Base-by-base conservation (phyloP, 331 rosid species). In the Rosa hybrid region DNA sequence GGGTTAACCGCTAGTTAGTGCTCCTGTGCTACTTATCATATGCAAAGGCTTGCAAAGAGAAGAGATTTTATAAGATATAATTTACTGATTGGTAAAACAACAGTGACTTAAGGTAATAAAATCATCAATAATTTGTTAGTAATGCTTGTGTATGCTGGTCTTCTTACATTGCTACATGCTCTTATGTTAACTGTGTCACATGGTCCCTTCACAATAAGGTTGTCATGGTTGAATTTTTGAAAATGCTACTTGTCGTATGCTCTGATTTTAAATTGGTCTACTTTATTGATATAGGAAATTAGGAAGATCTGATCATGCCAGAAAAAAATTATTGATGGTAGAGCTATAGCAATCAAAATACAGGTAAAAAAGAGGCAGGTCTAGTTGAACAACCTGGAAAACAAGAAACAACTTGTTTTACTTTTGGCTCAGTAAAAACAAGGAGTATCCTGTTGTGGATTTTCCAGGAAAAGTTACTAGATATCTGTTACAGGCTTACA, bases 161-260 rank as follows among this genome's bases (percentile, higher is more conserved):
- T 30, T 30, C 63, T 20, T 48, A 25, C 20, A 34, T 51, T 64
- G 50, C 30, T 27, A 27, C 42, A 49, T 7, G 27, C 42, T 46
- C 30, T 25, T 27, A 48, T 27, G 69, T 49, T 70, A 48, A 64
- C 71, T 48, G 46, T 75, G 97, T 95, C 74, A 87, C 98, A 57
- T 95, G 99, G 99, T 95, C 98, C 72, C 97, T 95, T 72, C 99
- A 95, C 86, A 95, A 93, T 79, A 93, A 95, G 99, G 99, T 93
- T 83, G 56, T 53, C 69, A 57, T 77, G 68, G 42, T 64, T 85
- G 75, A 51, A 62, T 42, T 65, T 42, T 38, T 50, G 62, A 64
- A 76, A 77, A 60, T 86, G 68, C 12, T 25, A n/a, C 67, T n/a
- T 78, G 60, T 82, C 23, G 68, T 74, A 49, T 73, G 38, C 67